Evolutionary conservation across 805 yeast species (phyloP), one percentile per base, ranked within the genome.

Genomic region (Ogataea methanolica): DNA sequence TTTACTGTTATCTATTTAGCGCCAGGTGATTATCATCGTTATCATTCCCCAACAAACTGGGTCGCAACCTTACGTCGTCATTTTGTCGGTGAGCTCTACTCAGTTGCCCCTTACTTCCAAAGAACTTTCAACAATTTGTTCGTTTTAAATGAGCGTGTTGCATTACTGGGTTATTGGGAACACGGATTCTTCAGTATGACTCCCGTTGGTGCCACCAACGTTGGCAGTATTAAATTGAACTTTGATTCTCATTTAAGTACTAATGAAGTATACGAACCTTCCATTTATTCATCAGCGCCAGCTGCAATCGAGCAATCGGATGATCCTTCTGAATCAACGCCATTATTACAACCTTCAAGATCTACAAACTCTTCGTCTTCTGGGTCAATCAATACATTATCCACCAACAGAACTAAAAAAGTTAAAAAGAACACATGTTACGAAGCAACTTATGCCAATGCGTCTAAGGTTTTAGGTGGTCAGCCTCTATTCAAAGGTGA

Each of bases 171-270:
- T 1, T 83, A 88, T 60, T 94, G 99, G 99, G 88, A 86, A 63
- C 78, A 94, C 64, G 99, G 99, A 0, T 94, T 94, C 59, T 94
- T 94, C 71, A 85, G 95, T 54, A 94, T 94, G 99, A 92, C 96
- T 0, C 97, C 99, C 0, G 99, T 94, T 12, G 99, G 99, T 14
- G 99, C 99, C 22, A 94, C 99, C 2, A 94, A 94, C 68, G 99
- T 94, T 31, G 99, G 99, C 6, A 85, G 96, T 59, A 94, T 94
- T 55, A 83, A 85, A 49, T 76, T 94, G 55, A 89, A 91, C 62
- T 94, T 94, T 60, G 99, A 94, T 68, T 84, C 85, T 68, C 91
- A 88, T 60, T 77, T 94, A 60, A 78, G 84, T 36, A 94, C 99
- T 14, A 94, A 94, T 65, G 83, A 81, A 33, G 74, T 76, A 40